Percentiles rank a stretch among this genome's conserved stretches.
phyloP scores from a whole-genome alignment of 495 filamentous ascomycete genomes.

The Penicillium cinerascens region DNA sequence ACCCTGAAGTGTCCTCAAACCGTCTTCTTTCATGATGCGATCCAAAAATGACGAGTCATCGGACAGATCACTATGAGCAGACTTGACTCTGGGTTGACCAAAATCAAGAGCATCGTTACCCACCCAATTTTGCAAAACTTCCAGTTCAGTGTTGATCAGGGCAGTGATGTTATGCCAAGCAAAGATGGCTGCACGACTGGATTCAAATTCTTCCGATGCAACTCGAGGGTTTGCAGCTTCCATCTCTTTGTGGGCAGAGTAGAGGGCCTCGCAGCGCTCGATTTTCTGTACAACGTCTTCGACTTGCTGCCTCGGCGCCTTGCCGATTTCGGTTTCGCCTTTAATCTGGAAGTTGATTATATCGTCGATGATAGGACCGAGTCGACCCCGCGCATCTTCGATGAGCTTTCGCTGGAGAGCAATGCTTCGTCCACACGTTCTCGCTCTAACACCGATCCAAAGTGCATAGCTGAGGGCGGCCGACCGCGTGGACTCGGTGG shows the following conservation, averaged over 20 bases:
- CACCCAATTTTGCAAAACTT: slow-evolving; percentile 89
- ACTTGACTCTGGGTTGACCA: slow-evolving; percentile 51
- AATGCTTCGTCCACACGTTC: slow-evolving; percentile 75
- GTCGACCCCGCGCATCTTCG: slow-evolving; percentile 67
- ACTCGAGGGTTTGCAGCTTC: slow-evolving; percentile 66
- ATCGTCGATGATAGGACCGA: slow-evolving; percentile 73
- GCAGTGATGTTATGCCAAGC: slow-evolving; percentile 98
- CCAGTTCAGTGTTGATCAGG: slow-evolving; percentile 91
- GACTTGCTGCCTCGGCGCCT: slow-evolving; percentile 80
- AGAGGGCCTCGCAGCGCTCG: slow-evolving; percentile 79
- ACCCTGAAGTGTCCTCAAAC: slow-evolving; percentile 84
- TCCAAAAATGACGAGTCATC: slow-evolving; percentile 93
- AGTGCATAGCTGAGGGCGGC: slow-evolving; percentile 74
- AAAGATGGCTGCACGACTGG: slow-evolving; percentile 81
- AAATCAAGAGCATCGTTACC: slow-evolving; percentile 96
- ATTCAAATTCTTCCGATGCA: slow-evolving; percentile 67
- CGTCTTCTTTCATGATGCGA: slow-evolving; percentile 97
- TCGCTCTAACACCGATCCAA: slow-evolving; percentile 84
- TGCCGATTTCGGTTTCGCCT: slow-evolving; percentile 87
- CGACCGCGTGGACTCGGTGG: slow-evolving; percentile 70
- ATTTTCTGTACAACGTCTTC: slow-evolving; percentile 84
- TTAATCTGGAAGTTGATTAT: slow-evolving; percentile 92
- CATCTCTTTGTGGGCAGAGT: slow-evolving; percentile 73
- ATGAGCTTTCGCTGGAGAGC: slow-evolving; percentile 78
- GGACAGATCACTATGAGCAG: slow-evolving; percentile 59